Base-by-base conservation (phyloP, 2,329 filamentous ascomycete genomes). In the Fusarium piperis region DNA sequence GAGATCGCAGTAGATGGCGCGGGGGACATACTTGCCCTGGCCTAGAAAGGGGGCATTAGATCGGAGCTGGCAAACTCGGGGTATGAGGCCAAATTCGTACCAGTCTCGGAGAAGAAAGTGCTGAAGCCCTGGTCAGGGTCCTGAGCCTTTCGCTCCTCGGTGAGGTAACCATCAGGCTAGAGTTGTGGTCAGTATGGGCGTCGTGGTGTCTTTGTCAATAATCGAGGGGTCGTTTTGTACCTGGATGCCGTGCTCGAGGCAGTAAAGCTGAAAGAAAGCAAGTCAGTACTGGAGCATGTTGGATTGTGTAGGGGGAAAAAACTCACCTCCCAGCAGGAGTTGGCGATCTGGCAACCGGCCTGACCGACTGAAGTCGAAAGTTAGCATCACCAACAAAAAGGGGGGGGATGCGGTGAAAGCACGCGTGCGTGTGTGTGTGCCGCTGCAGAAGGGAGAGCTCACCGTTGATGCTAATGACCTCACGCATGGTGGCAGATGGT, bases 271-370 rank as follows among this genome's bases (percentile, higher is more conserved):
- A 75, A 73, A 77, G 16, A 30, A 18, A 75, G 53, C 59, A 57
- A 56, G 39, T 74, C 48, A 76, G 71, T 64, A 53, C 72, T 44
- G n/a, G 66, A 33, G 69, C 33, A 71, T 77, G 72, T 83, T 79
- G 35, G 74, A 64, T 18, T 62, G 7, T 23, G 8, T 44, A 48
- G 30, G 70, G 57, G 41, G 39, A 52, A 65, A 68, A 79, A 81
- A 88, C 94, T 88, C 88, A 99, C 96, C 94, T 99, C 96, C 96
- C 96, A 99, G 92, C 96, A 98, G 80, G 96, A 96, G 90, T 99
- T 99, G 88, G 95, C 96, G 83, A 99, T 99, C 86, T 99, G 96
- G 92, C 96, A 98, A 93, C 96, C 96, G 84, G 96, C 96, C 91
- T 99, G 96, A 87, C 96, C 96, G 90, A 99, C 96, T 99, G 81